phyloP scores from a whole-genome alignment of 202 grass and related monocot species.

The Schoenoplectus tabernaemontani region DNA sequence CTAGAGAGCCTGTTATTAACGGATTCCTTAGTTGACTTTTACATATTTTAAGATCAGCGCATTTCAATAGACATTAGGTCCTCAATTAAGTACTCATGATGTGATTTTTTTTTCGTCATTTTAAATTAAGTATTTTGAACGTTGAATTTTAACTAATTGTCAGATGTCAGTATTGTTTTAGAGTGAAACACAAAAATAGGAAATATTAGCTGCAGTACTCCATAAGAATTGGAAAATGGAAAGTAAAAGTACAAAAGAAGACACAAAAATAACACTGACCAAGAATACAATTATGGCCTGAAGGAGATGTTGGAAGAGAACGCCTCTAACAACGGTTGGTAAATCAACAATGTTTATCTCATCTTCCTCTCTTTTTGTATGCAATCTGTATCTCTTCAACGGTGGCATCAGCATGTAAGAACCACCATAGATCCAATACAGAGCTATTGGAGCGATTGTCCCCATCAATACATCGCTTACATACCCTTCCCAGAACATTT shows the following conservation, averaged over 20 bases:
- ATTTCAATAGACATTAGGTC: too few relatives aligned
- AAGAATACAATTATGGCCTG: slow-evolving; percentile 21
- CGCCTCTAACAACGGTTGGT: slow-evolving; percentile 24
- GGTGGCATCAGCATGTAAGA: slow-evolving; percentile 15
- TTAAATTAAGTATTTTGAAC: neutral
- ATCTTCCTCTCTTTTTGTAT: slow-evolving; percentile 26
- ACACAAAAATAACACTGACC: slow-evolving; percentile 7
- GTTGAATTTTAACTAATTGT: too few relatives aligned
- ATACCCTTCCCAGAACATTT: slow-evolving; percentile 20
- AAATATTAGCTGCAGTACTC: neutral
- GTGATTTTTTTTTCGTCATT: neutral
- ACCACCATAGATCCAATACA: slow-evolving; percentile 37
- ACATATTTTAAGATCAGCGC: neutral
- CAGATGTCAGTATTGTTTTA: too few relatives aligned
- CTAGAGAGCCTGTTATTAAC: neutral
- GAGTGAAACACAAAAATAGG: neutral
- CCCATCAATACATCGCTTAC: slow-evolving; percentile 27
- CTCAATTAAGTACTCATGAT: too few relatives aligned
- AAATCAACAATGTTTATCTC: slow-evolving; percentile 30
- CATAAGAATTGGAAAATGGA: neutral
- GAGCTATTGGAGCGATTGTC: slow-evolving; percentile 23
- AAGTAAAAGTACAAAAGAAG: neutral
- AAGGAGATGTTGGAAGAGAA: slow-evolving; percentile 35
- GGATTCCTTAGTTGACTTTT: neutral
- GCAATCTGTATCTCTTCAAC: slow-evolving; percentile 33